Conservation (phyloP, 768 basidiomycete genomes). For the Termitomyces sp. region DNA sequence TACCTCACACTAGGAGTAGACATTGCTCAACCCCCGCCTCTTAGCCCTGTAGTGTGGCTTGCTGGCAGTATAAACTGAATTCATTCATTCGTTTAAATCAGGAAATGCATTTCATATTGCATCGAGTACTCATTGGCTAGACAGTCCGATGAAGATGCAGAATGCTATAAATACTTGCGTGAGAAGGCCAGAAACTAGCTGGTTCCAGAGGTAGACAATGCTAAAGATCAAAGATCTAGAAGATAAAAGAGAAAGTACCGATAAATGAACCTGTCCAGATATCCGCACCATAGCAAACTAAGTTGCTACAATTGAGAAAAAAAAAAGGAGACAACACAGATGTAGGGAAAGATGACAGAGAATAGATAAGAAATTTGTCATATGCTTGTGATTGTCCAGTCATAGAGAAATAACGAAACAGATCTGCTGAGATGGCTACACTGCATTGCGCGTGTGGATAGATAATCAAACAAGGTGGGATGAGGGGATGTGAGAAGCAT, state of each 20-base stretch:
- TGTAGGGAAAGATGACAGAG: constrained; percentile 3
- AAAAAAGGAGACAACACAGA: background rate
- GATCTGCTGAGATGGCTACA: constrained; percentile 17
- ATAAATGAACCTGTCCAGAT: constrained; percentile 13
- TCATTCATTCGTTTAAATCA: too few relatives aligned
- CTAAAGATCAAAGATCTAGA: background rate
- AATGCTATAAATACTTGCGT: constrained; percentile 9
- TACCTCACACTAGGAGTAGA: too few relatives aligned
- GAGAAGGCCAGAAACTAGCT: constrained; percentile 1
- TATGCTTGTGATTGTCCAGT: constrained; percentile 16
- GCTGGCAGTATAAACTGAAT: too few relatives aligned
- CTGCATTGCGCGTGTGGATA: constrained; percentile 16
- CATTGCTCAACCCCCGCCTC: too few relatives aligned
- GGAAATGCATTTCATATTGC: background rate
- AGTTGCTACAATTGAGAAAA: background rate
- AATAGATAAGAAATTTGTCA: constrained; percentile 10
- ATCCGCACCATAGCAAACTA: constrained; percentile 7
- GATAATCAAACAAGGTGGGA: constrained; percentile 15
- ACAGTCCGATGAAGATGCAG: constrained; percentile 6
- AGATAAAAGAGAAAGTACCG: background rate
- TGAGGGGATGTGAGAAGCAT: constrained; percentile 2
- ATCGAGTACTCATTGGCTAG: constrained; percentile 7
- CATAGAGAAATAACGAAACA: constrained; percentile 17
- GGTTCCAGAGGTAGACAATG: background rate
- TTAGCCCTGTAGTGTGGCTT: too few relatives aligned